Base-by-base conservation (phyloP, 139 green algal species). In the Chlamydomonas sp. region DNA sequence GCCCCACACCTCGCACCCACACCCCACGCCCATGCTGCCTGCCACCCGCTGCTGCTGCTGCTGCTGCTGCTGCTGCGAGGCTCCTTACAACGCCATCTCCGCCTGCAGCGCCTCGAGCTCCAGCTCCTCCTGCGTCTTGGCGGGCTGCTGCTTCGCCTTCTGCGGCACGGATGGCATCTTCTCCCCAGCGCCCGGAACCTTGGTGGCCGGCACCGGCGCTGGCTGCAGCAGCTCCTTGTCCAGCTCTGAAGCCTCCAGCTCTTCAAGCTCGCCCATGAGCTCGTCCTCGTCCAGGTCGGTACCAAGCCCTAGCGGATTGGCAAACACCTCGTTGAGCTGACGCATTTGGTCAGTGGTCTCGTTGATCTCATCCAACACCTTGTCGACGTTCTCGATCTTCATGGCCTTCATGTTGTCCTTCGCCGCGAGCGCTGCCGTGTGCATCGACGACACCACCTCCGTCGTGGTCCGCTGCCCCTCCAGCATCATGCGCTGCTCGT, bases 321-420 rank as follows among this genome's bases (percentile, higher is more conserved):
- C 95, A 71, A 99, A 92, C 5, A 95, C 96, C 68, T 99, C 94
- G 84, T 99, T 94, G 81, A 99, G 97, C 82, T 98, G 92, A 20
- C 92, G 89, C 96, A 99, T 98, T 87, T 98, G 94, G 78, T 99
- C 96, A 2, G 92, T 96, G 59, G 96, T 92, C 83, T 99, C 98
- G 79, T 96, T 95, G 92, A 99, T 99, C 75, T 99, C 97, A 77
- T 99, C 98, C 88, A 99, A 93, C 63, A 97, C 93, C 79, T 95
- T 90, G 91, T 99, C 98, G 31, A 99, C 97, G 77, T 98, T 95
- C 15, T 99, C 97, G 64, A 99, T 97, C 88, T 99, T 97, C 90
- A 96, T 96, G 72, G 94, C 93, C 93, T 92, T 93, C 93, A 99
- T 96, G 66, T 95, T 98, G 64, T 95, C 90, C 94, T 98, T 98